Conservation (phyloP, 805 yeast species). For the Candida vartiovaarae region DNA sequence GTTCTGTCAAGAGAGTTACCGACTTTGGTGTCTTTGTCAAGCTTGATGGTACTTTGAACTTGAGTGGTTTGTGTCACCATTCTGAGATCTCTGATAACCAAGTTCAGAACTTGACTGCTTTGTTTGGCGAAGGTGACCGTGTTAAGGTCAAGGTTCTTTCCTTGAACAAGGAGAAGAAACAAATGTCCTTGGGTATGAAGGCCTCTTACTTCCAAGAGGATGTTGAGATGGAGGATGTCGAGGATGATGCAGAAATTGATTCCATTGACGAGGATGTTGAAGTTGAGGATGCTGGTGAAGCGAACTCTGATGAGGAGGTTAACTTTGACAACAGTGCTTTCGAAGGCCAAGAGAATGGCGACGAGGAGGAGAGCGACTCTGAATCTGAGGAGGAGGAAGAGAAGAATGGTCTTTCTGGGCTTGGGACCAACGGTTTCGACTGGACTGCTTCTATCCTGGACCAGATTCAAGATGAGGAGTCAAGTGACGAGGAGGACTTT, state of each 20-base stretch:
- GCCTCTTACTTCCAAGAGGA: constrained; percentile 69
- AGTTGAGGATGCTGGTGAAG: constrained; percentile 11
- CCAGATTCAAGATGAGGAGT: constrained; percentile 59
- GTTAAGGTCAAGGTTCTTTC: constrained; percentile 78
- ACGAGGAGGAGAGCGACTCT: constrained; percentile 7
- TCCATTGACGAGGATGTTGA: constrained; percentile 17
- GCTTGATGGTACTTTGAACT: constrained; percentile 63
- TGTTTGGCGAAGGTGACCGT: constrained; percentile 85
- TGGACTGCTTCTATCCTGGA: constrained; percentile 92
- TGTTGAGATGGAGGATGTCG: constrained; percentile 28
- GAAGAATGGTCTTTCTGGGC: constrained; percentile 38
- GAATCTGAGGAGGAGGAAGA: constrained; percentile 26
- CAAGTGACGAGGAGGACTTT: constrained; percentile 43
- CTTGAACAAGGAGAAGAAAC: constrained; percentile 58
- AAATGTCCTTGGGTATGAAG: constrained; percentile 85
- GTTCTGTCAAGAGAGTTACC: constrained; percentile 66
- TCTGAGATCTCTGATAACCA: constrained; percentile 73
- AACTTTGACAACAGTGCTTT: constrained; percentile 1
- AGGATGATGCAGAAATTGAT: constrained; percentile 22
- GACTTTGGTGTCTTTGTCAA: constrained; percentile 90
- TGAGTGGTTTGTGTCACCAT: constrained; percentile 84
- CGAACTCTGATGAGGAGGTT: constrained; percentile 10
- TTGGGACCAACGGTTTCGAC: constrained; percentile 84
- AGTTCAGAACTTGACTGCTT: constrained; percentile 47
- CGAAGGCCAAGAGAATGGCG: constrained; percentile 9